Percentiles rank a stretch among this genome's conserved stretches.
Conservation (phyloP, 331 rosid genomes). For the Acacia pycnantha region DNA sequence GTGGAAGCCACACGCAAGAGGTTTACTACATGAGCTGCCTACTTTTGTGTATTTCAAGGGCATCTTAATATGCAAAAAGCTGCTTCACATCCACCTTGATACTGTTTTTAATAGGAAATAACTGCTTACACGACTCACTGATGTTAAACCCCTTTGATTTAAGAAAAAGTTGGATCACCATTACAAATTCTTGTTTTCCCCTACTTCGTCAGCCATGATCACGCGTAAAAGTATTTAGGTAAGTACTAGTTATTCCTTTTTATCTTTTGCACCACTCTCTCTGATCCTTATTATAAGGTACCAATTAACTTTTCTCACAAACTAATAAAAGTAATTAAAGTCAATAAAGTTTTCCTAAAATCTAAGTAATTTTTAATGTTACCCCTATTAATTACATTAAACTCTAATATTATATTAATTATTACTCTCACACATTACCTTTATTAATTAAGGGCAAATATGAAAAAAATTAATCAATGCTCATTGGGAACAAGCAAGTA, state of each 20-base stretch:
- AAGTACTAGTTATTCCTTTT: not conserved
- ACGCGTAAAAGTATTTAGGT: too few species aligned
- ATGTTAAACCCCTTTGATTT: not conserved
- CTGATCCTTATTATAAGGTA: too few species aligned
- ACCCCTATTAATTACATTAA: too few species aligned
- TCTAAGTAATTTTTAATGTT: too few species aligned
- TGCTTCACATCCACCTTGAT: not conserved
- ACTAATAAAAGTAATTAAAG: too few species aligned
- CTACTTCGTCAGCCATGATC: not conserved
- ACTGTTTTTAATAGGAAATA: not conserved
- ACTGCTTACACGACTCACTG: not conserved
- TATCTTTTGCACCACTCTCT: not conserved
- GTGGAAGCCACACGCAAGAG: conserved; percentile 28
- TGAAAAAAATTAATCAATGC: too few species aligned
- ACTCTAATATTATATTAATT: too few species aligned
- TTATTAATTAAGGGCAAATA: too few species aligned
- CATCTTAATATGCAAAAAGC: not conserved
- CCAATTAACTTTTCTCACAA: too few species aligned
- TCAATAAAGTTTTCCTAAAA: too few species aligned
- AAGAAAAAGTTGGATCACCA: not conserved
- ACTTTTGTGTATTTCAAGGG: conserved; percentile 17
- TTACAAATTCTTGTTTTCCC: not conserved
- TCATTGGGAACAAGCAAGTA: too few species aligned
- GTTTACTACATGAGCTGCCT: conserved; percentile 1
- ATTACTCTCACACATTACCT: too few species aligned